phyloP scores from a whole-genome alignment of 2,329 filamentous ascomycete genomes.

The Fusarium sp. region DNA sequence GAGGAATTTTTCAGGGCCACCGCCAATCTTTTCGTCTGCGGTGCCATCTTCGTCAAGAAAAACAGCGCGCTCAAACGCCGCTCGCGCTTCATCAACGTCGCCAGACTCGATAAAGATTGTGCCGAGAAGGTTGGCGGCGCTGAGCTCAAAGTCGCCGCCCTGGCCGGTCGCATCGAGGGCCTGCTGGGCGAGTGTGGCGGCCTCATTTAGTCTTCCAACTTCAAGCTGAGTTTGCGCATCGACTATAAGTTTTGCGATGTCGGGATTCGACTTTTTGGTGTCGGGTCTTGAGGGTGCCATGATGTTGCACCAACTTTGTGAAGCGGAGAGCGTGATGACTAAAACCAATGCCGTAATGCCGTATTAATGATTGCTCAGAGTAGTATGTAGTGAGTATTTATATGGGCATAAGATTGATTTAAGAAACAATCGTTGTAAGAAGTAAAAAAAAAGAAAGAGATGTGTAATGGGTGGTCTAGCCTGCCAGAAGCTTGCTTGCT shows the following conservation, averaged over 20 bases:
- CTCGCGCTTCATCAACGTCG: conserved; percentile 77
- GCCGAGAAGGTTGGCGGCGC: conserved; percentile 78
- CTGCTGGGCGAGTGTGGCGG: conserved; percentile 52
- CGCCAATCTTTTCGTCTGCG: conserved; percentile 74
- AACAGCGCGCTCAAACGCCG: conserved; percentile 77
- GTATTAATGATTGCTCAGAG: not conserved
- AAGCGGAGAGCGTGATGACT: conserved; percentile 15
- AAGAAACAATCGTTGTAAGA: conserved; percentile 6
- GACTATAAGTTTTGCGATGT: conserved; percentile 47
- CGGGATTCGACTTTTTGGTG: conserved; percentile 49
- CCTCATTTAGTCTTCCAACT: conserved; percentile 54
- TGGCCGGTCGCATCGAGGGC: conserved; percentile 56
- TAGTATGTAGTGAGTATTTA: not conserved
- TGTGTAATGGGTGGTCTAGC: conserved; percentile 16
- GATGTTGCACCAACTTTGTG: conserved; percentile 18
- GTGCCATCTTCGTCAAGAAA: conserved; percentile 79
- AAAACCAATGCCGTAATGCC: too few species aligned
- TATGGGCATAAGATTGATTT: not conserved
- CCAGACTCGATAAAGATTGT: conserved; percentile 86
- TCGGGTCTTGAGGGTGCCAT: conserved; percentile 56
- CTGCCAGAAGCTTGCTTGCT: conserved; percentile 33
- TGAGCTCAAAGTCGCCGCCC: conserved; percentile 63
- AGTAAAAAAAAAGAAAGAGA: not conserved
- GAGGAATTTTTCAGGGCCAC: conserved; percentile 91
- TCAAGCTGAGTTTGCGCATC: conserved; percentile 55